phyloP scores from a whole-genome alignment of 495 filamentous ascomycete genomes.

The Penicillium diatomitis region DNA sequence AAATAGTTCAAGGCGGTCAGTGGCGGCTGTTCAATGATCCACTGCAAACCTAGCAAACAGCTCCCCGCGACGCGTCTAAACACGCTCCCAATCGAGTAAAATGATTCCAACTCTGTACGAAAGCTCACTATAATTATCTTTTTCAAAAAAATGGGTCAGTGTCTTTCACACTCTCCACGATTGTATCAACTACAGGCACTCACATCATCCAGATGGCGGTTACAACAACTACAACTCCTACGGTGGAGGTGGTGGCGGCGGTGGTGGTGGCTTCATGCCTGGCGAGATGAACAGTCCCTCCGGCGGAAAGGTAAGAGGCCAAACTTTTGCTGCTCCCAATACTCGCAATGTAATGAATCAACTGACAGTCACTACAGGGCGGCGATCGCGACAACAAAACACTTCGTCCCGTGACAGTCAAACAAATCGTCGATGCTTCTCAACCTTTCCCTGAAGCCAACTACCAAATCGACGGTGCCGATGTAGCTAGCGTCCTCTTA shows the following conservation, averaged over 20 bases:
- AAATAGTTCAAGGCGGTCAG: slow-evolving; percentile 30
- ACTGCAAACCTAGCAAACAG: slow-evolving; percentile 28
- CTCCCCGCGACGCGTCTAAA: slow-evolving; percentile 34
- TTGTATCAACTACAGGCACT: not conserved
- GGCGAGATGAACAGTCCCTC: slow-evolving; percentile 41
- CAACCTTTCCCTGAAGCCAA: slow-evolving; percentile 63
- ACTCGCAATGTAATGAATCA: not conserved
- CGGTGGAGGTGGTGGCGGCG: slow-evolving; percentile 41
- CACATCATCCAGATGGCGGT: slow-evolving; percentile 15
- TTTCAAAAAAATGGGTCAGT: slow-evolving; percentile 23
- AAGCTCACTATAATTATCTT: slow-evolving; percentile 9
- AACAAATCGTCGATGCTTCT: slow-evolving; percentile 76
- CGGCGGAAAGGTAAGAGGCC: slow-evolving; percentile 28
- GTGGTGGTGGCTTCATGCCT: slow-evolving; percentile 61
- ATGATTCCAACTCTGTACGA: slow-evolving; percentile 16
- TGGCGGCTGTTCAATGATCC: slow-evolving; percentile 17
- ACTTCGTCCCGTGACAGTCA: slow-evolving; percentile 86
- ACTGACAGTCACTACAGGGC: slow-evolving; percentile 4
- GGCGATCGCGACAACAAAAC: slow-evolving; percentile 52
- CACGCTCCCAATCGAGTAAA: slow-evolving; percentile 40
- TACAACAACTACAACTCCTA: slow-evolving; percentile 48
- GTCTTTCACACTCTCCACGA: not conserved
- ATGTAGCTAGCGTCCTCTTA: slow-evolving; percentile 58
- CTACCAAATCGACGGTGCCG: slow-evolving; percentile 69
- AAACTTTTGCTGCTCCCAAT: not conserved